Percentiles rank a stretch among this genome's conserved stretches.
These are phyloP conservation scores for Coemansia asiatica DNA, from an alignment of 192 early-diverging fungal genomes.

Conservation along the genomic window DNA sequence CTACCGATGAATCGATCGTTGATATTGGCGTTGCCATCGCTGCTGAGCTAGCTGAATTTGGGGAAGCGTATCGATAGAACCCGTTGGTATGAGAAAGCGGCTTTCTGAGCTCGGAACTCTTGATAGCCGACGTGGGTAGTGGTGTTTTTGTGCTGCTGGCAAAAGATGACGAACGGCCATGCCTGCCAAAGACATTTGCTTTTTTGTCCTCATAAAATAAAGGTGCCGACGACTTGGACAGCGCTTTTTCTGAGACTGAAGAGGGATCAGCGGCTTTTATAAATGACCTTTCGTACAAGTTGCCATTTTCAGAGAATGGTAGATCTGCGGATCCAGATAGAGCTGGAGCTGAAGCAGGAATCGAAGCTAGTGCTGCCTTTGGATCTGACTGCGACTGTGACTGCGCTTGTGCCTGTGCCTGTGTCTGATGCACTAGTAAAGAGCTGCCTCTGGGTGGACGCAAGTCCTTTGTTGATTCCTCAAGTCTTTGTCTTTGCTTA, in stretches of 20 bases:
- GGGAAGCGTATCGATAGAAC: not conserved
- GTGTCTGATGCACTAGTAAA: not conserved
- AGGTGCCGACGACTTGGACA: not conserved
- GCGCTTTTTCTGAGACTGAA: not conserved
- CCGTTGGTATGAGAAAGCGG: not conserved
- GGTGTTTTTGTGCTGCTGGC: not conserved
- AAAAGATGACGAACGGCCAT: slow-evolving; percentile 24
- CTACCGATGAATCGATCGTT: not conserved
- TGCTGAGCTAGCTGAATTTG: slow-evolving; percentile 1
- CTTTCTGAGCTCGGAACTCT: not conserved
- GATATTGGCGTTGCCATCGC: not conserved
- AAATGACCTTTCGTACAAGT: not conserved
- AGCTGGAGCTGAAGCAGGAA: not conserved
- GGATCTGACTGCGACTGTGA: not conserved
- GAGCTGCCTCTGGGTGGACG: not conserved
- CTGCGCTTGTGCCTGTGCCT: not conserved
- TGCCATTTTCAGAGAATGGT: slow-evolving; percentile 5
- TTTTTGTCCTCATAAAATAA: not conserved
- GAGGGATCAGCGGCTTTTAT: not conserved
- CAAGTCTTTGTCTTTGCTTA: slow-evolving; percentile 12
- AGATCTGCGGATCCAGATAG: not conserved
- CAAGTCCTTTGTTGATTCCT: not conserved
- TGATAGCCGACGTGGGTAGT: not conserved
- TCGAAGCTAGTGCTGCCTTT: not conserved
- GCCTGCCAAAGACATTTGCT: not conserved